These are phyloP conservation scores for Kandelia obovata DNA, from an alignment of 345 rosid species.

Conservation along the genomic window DNA sequence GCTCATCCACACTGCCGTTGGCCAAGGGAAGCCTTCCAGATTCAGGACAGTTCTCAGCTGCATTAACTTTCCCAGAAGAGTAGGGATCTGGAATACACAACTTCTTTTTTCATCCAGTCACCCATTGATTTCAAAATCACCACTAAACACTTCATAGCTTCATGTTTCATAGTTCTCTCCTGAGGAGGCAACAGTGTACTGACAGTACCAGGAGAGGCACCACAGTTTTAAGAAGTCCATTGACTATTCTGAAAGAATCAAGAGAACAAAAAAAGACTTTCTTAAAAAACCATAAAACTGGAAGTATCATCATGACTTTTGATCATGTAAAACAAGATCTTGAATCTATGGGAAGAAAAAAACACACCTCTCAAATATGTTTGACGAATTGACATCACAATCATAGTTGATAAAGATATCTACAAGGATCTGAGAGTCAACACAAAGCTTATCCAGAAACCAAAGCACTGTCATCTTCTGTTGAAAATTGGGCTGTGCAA, in stretches of 20 bases:
- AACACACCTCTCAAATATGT: conserved; percentile 93
- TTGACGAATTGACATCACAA: conserved; percentile 99
- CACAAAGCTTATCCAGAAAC: conserved; percentile 88
- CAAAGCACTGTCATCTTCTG: conserved; percentile 99
- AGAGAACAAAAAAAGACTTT: neutral
- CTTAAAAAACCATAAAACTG: neutral
- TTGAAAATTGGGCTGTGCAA: conserved; percentile 95
- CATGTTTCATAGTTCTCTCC: conserved; percentile 88
- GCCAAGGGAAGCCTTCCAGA: conserved; percentile 53
- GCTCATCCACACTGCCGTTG: conserved; percentile 82
- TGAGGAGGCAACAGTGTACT: conserved; percentile 89
- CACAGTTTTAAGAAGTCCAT: conserved; percentile 99
- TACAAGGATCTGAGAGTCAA: conserved; percentile 95
- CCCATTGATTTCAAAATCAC: conserved; percentile 94
- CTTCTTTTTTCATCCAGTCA: conserved; percentile 93
- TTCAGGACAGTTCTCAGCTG: conserved; percentile 60
- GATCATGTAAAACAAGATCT: neutral
- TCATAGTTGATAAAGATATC: conserved; percentile 98
- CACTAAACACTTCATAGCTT: conserved; percentile 94
- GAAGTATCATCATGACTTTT: neutral
- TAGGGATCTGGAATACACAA: conserved; percentile 83
- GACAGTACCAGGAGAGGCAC: conserved; percentile 77
- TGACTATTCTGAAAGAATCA: conserved; percentile 76
- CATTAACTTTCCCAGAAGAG: conserved; percentile 58
- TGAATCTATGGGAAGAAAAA: conserved; percentile 3